These are phyloP conservation scores for Ascocoryne sarcoides DNA, from an alignment of 2,329 filamentous ascomycete species.

Conservation along the genomic window DNA sequence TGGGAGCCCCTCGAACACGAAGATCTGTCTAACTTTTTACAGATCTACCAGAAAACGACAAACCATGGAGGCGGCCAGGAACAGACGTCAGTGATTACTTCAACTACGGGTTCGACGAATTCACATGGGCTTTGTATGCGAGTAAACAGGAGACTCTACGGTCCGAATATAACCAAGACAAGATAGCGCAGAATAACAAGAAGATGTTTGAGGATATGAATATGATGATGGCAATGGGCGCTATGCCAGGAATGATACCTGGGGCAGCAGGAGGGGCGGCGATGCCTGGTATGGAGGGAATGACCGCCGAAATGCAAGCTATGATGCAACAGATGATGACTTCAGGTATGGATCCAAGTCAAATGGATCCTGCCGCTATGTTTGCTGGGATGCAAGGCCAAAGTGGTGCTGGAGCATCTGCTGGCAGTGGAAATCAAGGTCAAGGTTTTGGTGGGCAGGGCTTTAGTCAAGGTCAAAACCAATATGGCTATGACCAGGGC, in stretches of 20 bases:
- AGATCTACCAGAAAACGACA: conserved; percentile 71
- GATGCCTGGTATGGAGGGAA: conserved; percentile 53
- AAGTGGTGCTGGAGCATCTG: conserved; percentile 32
- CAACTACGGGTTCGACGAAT: conserved; percentile 98
- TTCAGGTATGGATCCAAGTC: conserved; percentile 53
- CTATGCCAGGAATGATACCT: conserved; percentile 38
- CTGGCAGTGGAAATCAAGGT: conserved; percentile 38
- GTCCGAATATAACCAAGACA: conserved; percentile 63
- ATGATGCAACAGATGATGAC: conserved; percentile 67
- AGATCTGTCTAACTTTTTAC: background rate
- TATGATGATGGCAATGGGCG: conserved; percentile 55
- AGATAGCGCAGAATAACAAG: conserved; percentile 57
- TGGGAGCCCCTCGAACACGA: conserved; percentile 6
- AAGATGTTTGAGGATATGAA: conserved; percentile 70
- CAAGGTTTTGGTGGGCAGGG: conserved; percentile 43
- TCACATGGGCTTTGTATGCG: conserved; percentile 93
- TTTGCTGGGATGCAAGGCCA: conserved; percentile 47
- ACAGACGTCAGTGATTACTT: conserved; percentile 96
- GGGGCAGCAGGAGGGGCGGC: conserved; percentile 28
- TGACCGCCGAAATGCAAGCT: conserved; percentile 57
- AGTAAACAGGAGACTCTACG: conserved; percentile 76
- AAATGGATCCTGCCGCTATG: conserved; percentile 58
- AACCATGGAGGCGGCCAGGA: conserved; percentile 91
- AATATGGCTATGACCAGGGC: conserved; percentile 27
- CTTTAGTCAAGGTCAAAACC: conserved; percentile 32